Evolutionary conservation across 352 stramenopile species (phyloP), one percentile per base, ranked within the genome.

Genomic region (Phytophthora pinifolia): DNA sequence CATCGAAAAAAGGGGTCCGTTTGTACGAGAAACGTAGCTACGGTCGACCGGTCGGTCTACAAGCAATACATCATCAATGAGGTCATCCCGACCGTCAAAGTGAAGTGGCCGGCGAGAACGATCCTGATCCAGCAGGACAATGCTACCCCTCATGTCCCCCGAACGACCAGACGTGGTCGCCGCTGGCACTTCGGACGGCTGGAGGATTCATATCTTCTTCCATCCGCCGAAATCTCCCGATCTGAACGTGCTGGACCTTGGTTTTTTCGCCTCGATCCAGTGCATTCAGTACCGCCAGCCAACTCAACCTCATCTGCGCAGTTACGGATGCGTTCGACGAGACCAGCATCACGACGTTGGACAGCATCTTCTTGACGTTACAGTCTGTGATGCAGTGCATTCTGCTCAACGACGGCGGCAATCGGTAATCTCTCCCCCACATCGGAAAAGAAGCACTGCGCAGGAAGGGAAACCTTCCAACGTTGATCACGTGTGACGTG

Each of bases 111-210:
- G 18, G 20, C 25, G 0, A 18, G 17, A 13, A 36, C 32, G 4
- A 74, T 65, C 8, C 48, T 36, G 13, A 60, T 72, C 10, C 64
- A 74, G 27, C 54, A 72, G 37, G 60, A 77, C 31, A 74, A 77
- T n/a, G 53, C 56, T 1, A 54, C 31, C 1, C 52, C 56, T 1
- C 60, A 74, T 41, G 2, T 63, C 17, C 12, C 35, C 25, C 43
- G 10, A 8, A 44, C n/a, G 68, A 74, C 20, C 25, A 12, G 67
- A 62, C 18, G 42, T 72, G 3, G 5, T 67, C 1, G 39, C 27
- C 1, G 65, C 46, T 30, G 60, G 52, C 5, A 32, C 9, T 0
- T 9, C 7, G 5, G 36, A 41, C 12, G 56, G 55, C 1, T 73
- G 67, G 50, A 42, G 62, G n/a, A 69, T 78, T 17, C 44, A 41